Percentiles rank a stretch among this genome's conserved stretches.
These are phyloP conservation scores for Phyllosticta citrichinensis DNA, from an alignment of 2,329 filamentous ascomycete species.

Conservation along the genomic window DNA sequence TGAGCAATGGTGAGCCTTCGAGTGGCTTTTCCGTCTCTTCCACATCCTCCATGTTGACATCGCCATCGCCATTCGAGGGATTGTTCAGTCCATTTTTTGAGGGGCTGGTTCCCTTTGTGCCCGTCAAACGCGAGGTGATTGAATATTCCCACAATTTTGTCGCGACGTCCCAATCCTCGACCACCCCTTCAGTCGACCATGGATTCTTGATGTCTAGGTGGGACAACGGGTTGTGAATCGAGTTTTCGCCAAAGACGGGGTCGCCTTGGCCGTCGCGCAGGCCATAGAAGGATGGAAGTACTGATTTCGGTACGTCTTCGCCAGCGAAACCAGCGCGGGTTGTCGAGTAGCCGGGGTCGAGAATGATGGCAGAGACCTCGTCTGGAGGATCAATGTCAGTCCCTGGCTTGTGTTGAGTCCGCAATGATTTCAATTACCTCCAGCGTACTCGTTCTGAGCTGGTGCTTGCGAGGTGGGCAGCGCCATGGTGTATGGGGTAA, in stretches of 20 bases:
- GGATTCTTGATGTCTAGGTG: constrained; percentile 84
- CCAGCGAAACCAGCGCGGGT: constrained; percentile 94
- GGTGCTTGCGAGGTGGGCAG: constrained; percentile 29
- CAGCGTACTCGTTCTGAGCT: constrained; percentile 34
- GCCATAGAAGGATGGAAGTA: constrained; percentile 86
- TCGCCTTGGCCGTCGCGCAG: constrained; percentile 38
- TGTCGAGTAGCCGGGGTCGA: constrained; percentile 86
- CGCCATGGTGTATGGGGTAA: constrained; percentile 24
- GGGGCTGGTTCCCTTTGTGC: constrained; percentile 58
- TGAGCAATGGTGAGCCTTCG: constrained; percentile 78
- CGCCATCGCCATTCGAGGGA: constrained; percentile 46
- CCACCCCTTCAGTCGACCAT: constrained; percentile 77
- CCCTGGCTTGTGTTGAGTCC: background rate
- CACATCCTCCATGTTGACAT: constrained; percentile 51
- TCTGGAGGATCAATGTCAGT: constrained; percentile 43
- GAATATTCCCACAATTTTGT: constrained; percentile 86
- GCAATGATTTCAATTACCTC: constrained; percentile 23
- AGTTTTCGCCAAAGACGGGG: constrained; percentile 78
- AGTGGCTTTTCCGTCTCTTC: constrained; percentile 62
- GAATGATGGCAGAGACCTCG: constrained; percentile 92
- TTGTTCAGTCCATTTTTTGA: constrained; percentile 73
- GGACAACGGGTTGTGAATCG: constrained; percentile 64
- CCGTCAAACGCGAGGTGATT: constrained; percentile 79
- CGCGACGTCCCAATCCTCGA: constrained; percentile 94
- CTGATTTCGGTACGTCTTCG: constrained; percentile 91